Evolutionary conservation across 306 rosid species (phyloP), one percentile per base, ranked within the genome.

Genomic region (Lithocarpus polystachyus): DNA sequence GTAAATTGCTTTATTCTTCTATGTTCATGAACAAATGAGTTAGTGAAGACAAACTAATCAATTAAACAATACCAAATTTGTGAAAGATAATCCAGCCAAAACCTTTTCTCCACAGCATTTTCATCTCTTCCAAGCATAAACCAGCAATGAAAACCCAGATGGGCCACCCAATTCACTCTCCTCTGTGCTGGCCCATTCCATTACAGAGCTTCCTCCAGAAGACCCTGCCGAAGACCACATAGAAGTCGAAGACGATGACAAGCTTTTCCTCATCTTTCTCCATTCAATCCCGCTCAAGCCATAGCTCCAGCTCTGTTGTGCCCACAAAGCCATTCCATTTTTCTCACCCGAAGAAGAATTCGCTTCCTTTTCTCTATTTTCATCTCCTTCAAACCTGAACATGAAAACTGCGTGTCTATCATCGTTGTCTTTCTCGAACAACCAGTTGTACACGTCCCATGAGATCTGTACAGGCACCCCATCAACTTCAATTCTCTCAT

Each of bases 361-460:
- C 37, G 69, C 33, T 6, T 59, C 73, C 33, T 74, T 72, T 19
- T 74, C 72, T 40, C 62, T 76, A 2, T 72, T 85, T 1, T 80
- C 87, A 0, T 85, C 94, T 12, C 84, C 94, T 8, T 92, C 97
- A 75, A 95, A 93, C 54, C 90, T 85, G 86, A 93, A 93, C 98
- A 92, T 92, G 85, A 95, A 95, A 76, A 91, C 90, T 0, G 98
- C 99, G 52, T 87, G 94, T 0, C 89, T 86, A 0, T 86, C 92
- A 17, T 75, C 75, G 61, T 77, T 86, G 17, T 84, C 89, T 23
- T 68, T 85, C 72, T 85, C 87, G 79, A 95, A 95, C 0, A 93
- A 81, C 97, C 97, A 95, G 56, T 93, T 93, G 79, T 90, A 93
- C 1, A 93, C 96, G 68, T 95, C 99, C 99, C 99, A 95, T 0